Base-by-base conservation (phyloP, 2,329 filamentous ascomycete species). In the Neofusicoccum laricinum region DNA sequence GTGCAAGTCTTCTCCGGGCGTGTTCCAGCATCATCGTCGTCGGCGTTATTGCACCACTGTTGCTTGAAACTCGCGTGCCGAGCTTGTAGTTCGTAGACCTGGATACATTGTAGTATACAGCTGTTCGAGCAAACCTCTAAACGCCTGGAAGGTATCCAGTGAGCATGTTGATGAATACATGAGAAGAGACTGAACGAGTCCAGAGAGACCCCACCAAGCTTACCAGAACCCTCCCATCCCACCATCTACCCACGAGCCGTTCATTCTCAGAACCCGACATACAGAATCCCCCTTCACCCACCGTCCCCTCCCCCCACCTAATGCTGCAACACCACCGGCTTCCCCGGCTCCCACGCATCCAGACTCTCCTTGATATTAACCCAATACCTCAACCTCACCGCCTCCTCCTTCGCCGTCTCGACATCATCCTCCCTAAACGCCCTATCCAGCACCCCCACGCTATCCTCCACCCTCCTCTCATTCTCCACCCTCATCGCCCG, bases 351-450 rank as follows among this genome's bases (percentile, higher is more conserved):
- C 93, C 94, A 97, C 67, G 88, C 86, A 73, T 90, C 82, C 72
- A 97, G 80, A 51, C 88, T 90, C 76, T 96, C 90, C 67, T 87
- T 85, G 66, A 98, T 89, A 77, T 93, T 97, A 64, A 90, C 85
- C 94, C 94, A 97, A 80, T 97, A 98, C 75, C 92, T 83, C 79
- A 97, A 78, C 75, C 85, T 83, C 1, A 97, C 87, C 50, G 89
- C 88, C 83, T 96, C 92, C 66, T 74, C 77, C 78, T 85, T 88
- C 15, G 93, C 94, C 8, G 67, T 78, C 45, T 88, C 83, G 43
- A 91, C 73, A 73, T 94, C 86, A 55, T 89, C 90, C 8, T 76
- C 71, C 67, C 79, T 82, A 73, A 98, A 94, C 0, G 88, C 86
- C 63, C 75, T 71, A 51, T 85, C 90, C 25, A 98, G 72, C 1